Evolutionary conservation across 2,329 filamentous ascomycete genomes (phyloP), one percentile per base, ranked within the genome.

Genomic region (Clonostachys rosea): DNA sequence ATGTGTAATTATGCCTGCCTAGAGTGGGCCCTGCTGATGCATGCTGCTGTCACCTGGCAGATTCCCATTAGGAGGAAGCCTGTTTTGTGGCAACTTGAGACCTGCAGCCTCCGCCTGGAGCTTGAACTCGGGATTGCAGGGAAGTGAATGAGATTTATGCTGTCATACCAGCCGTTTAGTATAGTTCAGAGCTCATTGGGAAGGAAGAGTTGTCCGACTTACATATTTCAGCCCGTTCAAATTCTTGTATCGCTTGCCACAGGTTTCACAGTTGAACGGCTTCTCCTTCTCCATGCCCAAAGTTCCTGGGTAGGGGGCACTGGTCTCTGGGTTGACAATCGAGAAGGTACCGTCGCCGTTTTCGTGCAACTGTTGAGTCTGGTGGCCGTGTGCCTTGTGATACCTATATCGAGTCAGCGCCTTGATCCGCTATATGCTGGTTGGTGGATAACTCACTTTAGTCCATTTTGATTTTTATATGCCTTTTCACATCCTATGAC

Each of bases 211-310:
- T 10, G 6, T 33, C 24, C 11, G 37, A 70, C 81, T 68, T 69
- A 86, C 82, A 63, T 99, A 99, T 83, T 99, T 99, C 52, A 99
- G 80, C 7, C 94, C 94, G 68, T 99, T 99, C 51, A 99, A 69
- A 63, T 99, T 99, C 83, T 99, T 99, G 73, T 99, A 99, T 45
- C 94, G 87, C 75, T 99, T 99, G 59, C 92, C 91, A 63, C 94
- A 99, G 11, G 91, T 87, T 54, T 97, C 91, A 67, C 94, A 99
- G 62, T 91, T 91, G 66, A 97, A 97, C 4, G 94, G 94, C 74
- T 99, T 99, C 73, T 97, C 92, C 67, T 97, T 99, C 71, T 99
- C 94, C 94, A 99, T 99, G n/a, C 94, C 94, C 35, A 96, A 75
- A 1, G 94, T 97, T 34, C 94, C 94, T 0, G 94, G 94, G 55